Evolutionary conservation across 495 filamentous ascomycete species (phyloP).

Genomic region (Neurospora sp.): DNA sequence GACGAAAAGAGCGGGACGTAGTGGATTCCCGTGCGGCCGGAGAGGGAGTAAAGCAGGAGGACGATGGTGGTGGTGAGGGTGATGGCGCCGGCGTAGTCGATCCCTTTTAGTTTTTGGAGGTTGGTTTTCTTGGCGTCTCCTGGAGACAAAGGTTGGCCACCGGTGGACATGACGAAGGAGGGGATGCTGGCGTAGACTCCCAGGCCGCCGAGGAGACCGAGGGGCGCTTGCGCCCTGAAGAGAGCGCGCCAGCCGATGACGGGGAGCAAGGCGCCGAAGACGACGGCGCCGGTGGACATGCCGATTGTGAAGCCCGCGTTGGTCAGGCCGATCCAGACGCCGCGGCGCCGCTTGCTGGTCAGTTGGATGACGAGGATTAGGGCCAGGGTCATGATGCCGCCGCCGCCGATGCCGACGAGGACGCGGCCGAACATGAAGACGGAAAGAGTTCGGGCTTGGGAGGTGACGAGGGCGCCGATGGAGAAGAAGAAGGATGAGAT

Average conservation of each 20-base stretch:
- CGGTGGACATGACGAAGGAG: constrained; percentile 20
- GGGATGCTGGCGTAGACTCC: constrained; percentile 53
- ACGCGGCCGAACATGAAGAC: constrained; percentile 58
- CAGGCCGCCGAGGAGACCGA: constrained; percentile 45
- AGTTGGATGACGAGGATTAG: constrained; percentile 64
- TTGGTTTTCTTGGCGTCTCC: constrained; percentile 16
- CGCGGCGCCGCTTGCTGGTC: constrained; percentile 50
- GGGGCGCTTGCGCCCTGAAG: constrained; percentile 57
- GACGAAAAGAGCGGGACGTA: constrained; percentile 49
- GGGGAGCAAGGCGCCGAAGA: constrained; percentile 54
- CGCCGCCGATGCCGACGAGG: constrained; percentile 54
- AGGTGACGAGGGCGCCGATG: constrained; percentile 52
- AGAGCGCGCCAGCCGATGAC: constrained; percentile 59
- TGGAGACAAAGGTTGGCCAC: background rate
- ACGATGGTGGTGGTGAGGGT: constrained; percentile 47
- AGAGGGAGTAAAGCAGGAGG: constrained; percentile 57
- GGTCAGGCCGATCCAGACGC: constrained; percentile 58
- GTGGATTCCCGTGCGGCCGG: constrained; percentile 38
- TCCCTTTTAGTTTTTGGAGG: constrained; percentile 41
- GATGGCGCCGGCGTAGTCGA: constrained; percentile 62
- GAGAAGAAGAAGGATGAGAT: constrained; percentile 46
- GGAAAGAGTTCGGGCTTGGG: constrained; percentile 42
- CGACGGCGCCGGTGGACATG: constrained; percentile 57
- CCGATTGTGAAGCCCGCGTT: constrained; percentile 55
- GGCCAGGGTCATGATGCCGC: constrained; percentile 54